Evolutionary conservation across 352 stramenopile species (phyloP).

Genomic region (Halophytophthora batemanensis): DNA sequence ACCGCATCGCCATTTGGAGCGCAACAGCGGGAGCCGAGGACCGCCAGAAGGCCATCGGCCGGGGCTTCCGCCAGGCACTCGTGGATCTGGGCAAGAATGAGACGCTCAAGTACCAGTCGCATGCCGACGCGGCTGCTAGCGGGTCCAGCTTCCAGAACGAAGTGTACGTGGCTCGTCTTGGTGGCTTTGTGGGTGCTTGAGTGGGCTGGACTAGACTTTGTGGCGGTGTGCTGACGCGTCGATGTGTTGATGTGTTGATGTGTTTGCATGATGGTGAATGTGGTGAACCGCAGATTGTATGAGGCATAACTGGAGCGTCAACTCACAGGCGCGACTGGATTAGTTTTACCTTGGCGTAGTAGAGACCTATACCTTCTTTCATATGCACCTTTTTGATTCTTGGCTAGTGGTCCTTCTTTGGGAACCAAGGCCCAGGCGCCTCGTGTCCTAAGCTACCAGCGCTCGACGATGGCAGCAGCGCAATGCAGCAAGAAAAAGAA

Average conservation of each 20-base stretch:
- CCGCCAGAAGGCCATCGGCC: slow-evolving; percentile 76
- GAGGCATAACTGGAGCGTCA: slow-evolving; percentile 62
- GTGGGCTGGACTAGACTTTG: not conserved
- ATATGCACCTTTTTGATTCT: slow-evolving; percentile 31
- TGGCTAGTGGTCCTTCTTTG: not conserved
- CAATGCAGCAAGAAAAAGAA: not conserved
- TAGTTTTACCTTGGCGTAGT: slow-evolving; percentile 47
- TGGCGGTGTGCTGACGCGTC: not conserved
- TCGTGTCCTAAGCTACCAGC: too few relatives aligned
- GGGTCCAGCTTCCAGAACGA: slow-evolving; percentile 91
- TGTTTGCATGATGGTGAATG: slow-evolving; percentile 6
- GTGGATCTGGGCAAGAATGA: slow-evolving; percentile 87
- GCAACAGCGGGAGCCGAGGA: slow-evolving; percentile 72
- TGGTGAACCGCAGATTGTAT: slow-evolving; percentile 67
- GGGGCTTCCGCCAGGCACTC: slow-evolving; percentile 75
- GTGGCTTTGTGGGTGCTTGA: not conserved
- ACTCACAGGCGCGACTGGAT: slow-evolving; percentile 59
- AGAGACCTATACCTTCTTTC: slow-evolving; percentile 27
- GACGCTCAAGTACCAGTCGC: slow-evolving; percentile 87
- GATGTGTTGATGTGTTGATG: not conserved
- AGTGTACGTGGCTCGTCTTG: slow-evolving; percentile 58
- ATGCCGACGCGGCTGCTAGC: slow-evolving; percentile 81
- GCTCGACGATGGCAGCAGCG: too few relatives aligned
- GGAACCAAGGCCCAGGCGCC: too few relatives aligned
- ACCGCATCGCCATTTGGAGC: slow-evolving; percentile 96